Percentiles rank a stretch among this genome's conserved stretches.
Evolutionary conservation across 306 rosid genomes (phyloP).

Genomic region (Prunus padus): DNA sequence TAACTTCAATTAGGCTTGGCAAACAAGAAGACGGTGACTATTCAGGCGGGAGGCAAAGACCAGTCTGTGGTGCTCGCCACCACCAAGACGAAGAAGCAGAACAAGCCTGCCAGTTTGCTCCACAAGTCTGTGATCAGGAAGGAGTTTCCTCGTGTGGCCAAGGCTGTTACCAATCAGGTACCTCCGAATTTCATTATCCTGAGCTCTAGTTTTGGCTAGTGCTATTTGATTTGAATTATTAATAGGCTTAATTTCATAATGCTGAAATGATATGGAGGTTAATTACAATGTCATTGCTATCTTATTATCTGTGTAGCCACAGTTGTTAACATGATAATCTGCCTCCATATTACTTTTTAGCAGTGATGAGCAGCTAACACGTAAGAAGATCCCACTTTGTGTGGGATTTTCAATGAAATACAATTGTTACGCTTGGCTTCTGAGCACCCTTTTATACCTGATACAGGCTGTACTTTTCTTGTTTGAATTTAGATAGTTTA

Average conservation of each 20-base stretch:
- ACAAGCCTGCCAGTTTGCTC: slow-evolving; percentile 54
- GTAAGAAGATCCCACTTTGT: slow-evolving; percentile 19
- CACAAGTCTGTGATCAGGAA: slow-evolving; percentile 74
- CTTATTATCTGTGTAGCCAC: background rate
- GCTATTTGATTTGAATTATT: background rate
- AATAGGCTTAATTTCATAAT: background rate
- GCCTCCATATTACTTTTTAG: background rate
- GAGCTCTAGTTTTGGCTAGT: background rate
- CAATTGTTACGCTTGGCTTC: slow-evolving; percentile 88
- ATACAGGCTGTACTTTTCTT: background rate
- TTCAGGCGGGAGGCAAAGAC: slow-evolving; percentile 62
- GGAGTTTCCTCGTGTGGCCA: slow-evolving; percentile 69
- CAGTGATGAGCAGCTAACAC: slow-evolving; percentile 25
- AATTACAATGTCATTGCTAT: background rate
- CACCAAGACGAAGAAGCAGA: slow-evolving; percentile 73
- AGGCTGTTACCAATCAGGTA: slow-evolving; percentile 80
- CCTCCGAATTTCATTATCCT: background rate
- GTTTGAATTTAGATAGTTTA: background rate
- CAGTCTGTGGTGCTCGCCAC: slow-evolving; percentile 69
- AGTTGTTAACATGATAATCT: background rate
- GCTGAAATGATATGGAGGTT: background rate
- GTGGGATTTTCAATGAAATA: slow-evolving; percentile 55
- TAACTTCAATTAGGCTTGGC: slow-evolving; percentile 55
- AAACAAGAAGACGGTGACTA: slow-evolving; percentile 70
- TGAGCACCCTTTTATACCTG: slow-evolving; percentile 33